Evolutionary conservation across 805 yeast genomes (phyloP).

Genomic region (Kodamaea nitidulidarum): DNA sequence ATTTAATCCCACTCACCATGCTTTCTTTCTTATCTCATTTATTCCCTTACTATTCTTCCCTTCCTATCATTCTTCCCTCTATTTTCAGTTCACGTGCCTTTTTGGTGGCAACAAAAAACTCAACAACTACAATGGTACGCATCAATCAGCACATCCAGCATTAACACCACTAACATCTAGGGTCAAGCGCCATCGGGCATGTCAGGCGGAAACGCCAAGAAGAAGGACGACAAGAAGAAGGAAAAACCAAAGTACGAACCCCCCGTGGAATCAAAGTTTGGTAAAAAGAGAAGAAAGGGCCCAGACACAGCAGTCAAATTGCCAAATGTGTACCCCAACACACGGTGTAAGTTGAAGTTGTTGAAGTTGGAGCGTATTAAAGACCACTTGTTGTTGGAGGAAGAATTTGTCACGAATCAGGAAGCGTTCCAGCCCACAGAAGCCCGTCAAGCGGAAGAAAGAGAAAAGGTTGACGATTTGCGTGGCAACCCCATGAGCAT

Average conservation of each 20-base stretch:
- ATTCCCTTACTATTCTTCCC: too few relatives aligned
- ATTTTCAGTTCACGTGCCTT: neutral
- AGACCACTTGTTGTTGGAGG: conserved; percentile 91
- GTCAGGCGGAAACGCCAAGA: conserved; percentile 48
- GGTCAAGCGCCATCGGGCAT: conserved; percentile 57
- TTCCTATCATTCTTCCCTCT: too few relatives aligned
- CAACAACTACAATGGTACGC: conserved; percentile 12
- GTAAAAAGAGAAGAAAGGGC: conserved; percentile 90
- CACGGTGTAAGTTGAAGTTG: conserved; percentile 88
- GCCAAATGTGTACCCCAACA: conserved; percentile 86
- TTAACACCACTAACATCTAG: conserved; percentile 18
- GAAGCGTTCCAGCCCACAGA: conserved; percentile 95
- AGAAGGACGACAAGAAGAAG: conserved; percentile 60
- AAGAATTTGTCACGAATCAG: conserved; percentile 91
- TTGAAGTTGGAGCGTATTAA: conserved; percentile 93
- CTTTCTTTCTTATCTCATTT: too few relatives aligned
- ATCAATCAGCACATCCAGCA: neutral
- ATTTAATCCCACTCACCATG: too few relatives aligned
- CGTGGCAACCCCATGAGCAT: conserved; percentile 96
- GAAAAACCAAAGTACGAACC: conserved; percentile 98
- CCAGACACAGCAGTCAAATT: conserved; percentile 81
- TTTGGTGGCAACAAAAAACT: conserved; percentile 9
- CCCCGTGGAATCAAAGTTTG: conserved; percentile 91
- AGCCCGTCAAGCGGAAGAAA: conserved; percentile 93
- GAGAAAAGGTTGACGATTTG: conserved; percentile 90